These are phyloP conservation scores for Candida gorgasii DNA, from an alignment of 805 yeast genomes.

Conservation along the genomic window DNA sequence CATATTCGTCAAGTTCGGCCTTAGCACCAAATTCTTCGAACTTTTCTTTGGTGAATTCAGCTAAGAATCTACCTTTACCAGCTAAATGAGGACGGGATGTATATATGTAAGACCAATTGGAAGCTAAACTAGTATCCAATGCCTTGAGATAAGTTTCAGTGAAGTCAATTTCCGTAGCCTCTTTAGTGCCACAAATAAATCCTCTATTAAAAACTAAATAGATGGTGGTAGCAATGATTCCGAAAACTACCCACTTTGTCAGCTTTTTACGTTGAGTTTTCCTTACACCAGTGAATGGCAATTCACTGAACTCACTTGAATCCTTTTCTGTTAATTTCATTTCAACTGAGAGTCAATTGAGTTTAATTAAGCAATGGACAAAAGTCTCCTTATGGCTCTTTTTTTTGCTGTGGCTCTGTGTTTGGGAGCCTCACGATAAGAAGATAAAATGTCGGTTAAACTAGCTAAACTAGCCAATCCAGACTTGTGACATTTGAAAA, in stretches of 20 bases:
- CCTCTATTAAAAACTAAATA: slow-evolving; percentile 1
- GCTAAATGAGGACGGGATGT: slow-evolving; percentile 46
- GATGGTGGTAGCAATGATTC: background rate
- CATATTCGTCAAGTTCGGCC: slow-evolving; percentile 54
- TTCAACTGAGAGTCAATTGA: background rate
- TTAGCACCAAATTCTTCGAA: slow-evolving; percentile 53
- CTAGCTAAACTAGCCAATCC: too few relatives aligned
- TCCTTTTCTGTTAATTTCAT: background rate
- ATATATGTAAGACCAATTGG: slow-evolving; percentile 42
- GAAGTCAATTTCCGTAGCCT: slow-evolving; percentile 9
- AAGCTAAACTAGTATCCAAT: slow-evolving; percentile 39
- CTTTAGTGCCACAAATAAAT: background rate
- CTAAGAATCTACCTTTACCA: slow-evolving; percentile 45
- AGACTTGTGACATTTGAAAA: too few relatives aligned
- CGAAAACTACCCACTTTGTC: background rate
- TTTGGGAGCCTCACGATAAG: too few relatives aligned
- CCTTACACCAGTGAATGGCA: slow-evolving; percentile 3
- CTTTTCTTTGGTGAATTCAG: slow-evolving; percentile 51
- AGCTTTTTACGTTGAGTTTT: background rate
- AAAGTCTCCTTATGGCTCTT: background rate
- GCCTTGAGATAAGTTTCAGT: slow-evolving; percentile 22
- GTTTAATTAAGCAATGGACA: background rate
- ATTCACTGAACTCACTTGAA: background rate
- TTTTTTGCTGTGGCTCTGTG: too few relatives aligned
- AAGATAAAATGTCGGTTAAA: too few relatives aligned